Percentiles rank a stretch among this genome's conserved stretches.
Evolutionary conservation across 768 basidiomycete genomes (phyloP).

Genomic region (Tephrocybe sp.): DNA sequence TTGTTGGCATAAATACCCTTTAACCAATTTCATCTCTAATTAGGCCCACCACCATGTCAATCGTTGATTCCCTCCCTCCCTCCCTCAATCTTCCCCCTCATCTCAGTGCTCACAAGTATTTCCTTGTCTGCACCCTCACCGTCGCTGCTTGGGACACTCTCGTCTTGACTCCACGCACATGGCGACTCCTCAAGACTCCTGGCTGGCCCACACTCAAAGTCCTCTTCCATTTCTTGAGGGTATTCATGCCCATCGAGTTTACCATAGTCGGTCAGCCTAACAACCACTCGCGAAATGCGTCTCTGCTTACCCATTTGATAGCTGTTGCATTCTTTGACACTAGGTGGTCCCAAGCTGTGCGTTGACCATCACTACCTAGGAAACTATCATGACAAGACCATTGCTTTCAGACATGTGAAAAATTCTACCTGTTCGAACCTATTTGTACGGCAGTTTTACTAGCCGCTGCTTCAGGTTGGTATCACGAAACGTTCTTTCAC

Average conservation of each 20-base stretch:
- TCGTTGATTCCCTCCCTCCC: slow-evolving; percentile 43
- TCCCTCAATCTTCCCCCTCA: slow-evolving; percentile 76
- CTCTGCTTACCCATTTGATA: slow-evolving; percentile 23
- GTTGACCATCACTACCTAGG: slow-evolving; percentile 18
- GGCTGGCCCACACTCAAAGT: slow-evolving; percentile 79
- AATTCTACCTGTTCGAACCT: slow-evolving; percentile 83
- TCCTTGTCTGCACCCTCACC: slow-evolving; percentile 85
- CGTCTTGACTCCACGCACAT: slow-evolving; percentile 77
- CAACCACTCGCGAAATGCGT: not conserved
- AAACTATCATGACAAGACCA: slow-evolving; percentile 1
- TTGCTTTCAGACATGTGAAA: slow-evolving; percentile 48
- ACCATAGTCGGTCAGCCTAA: slow-evolving; percentile 57
- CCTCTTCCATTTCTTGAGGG: slow-evolving; percentile 68
- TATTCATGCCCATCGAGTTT: slow-evolving; percentile 81
- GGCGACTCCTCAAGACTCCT: slow-evolving; percentile 60
- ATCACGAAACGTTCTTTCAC: not conserved
- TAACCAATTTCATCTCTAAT: slow-evolving; percentile 5
- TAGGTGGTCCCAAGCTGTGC: slow-evolving; percentile 52
- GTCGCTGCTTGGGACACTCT: slow-evolving; percentile 90
- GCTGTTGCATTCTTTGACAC: slow-evolving; percentile 86
- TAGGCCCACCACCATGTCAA: slow-evolving; percentile 28
- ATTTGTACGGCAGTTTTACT: slow-evolving; percentile 82
- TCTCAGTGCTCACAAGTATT: slow-evolving; percentile 84
- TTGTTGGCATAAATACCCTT: not conserved
- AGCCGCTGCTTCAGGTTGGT: slow-evolving; percentile 60